Percentiles rank a stretch among this genome's conserved stretches.
These are phyloP conservation scores for Talaromyces thailandensis DNA, from an alignment of 495 filamentous ascomycete genomes.

Conservation along the genomic window DNA sequence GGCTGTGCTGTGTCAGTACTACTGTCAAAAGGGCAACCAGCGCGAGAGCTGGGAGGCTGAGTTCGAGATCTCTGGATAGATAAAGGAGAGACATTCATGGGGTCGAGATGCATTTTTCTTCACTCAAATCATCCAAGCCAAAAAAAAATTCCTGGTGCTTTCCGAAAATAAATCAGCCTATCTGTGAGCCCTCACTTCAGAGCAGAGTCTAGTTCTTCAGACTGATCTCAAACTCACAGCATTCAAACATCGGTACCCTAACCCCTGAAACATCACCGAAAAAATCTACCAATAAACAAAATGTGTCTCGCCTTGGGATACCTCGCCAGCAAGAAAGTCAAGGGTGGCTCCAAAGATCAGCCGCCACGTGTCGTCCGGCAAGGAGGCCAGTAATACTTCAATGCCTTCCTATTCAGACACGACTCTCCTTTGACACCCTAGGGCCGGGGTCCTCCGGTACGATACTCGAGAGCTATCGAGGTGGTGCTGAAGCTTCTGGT, in stretches of 20 bases:
- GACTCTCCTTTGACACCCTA: neutral
- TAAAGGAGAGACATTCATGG: neutral
- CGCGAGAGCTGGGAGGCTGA: neutral
- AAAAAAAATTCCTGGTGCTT: neutral
- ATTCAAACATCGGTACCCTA: neutral
- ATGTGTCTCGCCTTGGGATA: neutral
- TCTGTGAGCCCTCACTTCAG: neutral
- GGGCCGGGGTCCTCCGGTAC: neutral
- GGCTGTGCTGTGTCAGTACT: neutral
- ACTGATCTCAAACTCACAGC: neutral
- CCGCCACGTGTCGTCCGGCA: neutral
- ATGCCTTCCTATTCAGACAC: no score
- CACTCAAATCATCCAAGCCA: neutral
- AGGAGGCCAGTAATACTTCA: neutral
- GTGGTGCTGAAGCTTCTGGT: neutral
- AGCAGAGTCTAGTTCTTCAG: neutral
- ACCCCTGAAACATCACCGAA: neutral
- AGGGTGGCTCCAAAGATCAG: neutral
- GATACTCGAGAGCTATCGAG: neutral
- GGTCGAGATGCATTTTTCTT: neutral
- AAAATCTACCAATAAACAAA: neutral
- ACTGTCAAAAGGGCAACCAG: neutral
- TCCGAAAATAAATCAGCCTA: neutral
- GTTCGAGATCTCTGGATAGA: neutral
- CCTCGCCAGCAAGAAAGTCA: neutral